Base-by-base conservation (phyloP, 331 rosid genomes). In the Pyracantha coccinea region DNA sequence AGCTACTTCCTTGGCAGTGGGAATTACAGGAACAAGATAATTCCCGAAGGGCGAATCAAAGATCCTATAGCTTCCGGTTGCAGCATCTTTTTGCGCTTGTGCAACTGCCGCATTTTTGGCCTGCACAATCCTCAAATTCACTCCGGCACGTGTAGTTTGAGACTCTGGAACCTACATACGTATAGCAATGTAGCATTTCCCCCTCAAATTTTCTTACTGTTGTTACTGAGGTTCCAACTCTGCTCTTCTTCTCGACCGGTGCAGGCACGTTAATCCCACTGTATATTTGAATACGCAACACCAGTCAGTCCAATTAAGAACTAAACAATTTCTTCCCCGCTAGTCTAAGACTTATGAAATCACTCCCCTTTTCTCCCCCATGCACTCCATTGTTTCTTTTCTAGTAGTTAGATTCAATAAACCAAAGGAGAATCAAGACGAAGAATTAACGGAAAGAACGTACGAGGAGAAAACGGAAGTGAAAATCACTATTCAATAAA, bases 71-170 rank as follows among this genome's bases (percentile, higher is more conserved):
- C 75, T 85, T 68, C 87, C 89, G 10, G 85, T 83, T 65, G 85
- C 82, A 54, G 89, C 86, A 62, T 88, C 93, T 52, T 84, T 81
- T 4, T 74, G 90, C 55, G 89, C 89, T 80, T 88, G 85, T 59
- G 82, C 81, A 17, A 83, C 81, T 20, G 90, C 90, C 38, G 69
- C 73, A 65, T 27, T 72, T 69, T 81, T 86, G 44, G 83, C 89
- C 69, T 80, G 90, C 62, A 80, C 85, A 67, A 84, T 78, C 61
- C 79, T 76, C 24, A 70, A 66, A 66, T 80, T 65, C 54, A 17
- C 55, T 60, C 47, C 44, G 8, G 19, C 5, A 23, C 77, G 74
- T 60, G 45, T 54, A 28, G 33, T 75, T 77, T 78, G 78, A 31
- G 66, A 73, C 66, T 71, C 69, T 15, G 75, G 81, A 35, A 79